A percentile compares a stretch with the other conserved stretches of the same genome.
Conservation (phyloP, 495 filamentous ascomycete species). For the Xanthoparmelia taractica region DNA sequence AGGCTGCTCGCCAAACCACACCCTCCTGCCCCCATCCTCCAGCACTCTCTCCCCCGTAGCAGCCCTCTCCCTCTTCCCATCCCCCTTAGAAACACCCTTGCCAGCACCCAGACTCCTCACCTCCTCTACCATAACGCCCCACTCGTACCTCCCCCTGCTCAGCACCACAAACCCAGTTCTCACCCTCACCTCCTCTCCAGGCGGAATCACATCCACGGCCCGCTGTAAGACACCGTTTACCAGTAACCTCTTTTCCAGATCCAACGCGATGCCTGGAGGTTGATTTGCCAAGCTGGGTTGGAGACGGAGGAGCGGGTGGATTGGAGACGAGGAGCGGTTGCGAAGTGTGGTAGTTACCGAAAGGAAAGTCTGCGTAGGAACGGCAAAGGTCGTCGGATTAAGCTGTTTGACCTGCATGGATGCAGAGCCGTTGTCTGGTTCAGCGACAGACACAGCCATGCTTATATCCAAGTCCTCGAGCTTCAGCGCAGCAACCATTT, state of each 20-base stretch:
- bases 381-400: slow-evolving; percentile 44
- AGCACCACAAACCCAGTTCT: slow-evolving; percentile 61
- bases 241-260: slow-evolving; percentile 72
- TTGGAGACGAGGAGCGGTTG: slow-evolving; percentile 61
- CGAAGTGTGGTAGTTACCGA: slow-evolving; percentile 58
- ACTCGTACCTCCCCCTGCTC: slow-evolving; percentile 74
- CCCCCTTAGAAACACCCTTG: slow-evolving; percentile 23
- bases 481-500: slow-evolving; percentile 78
- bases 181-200: slow-evolving; percentile 47
- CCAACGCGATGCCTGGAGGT: slow-evolving; percentile 64
- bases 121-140: slow-evolving; percentile 77
- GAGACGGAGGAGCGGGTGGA: slow-evolving; percentile 67
- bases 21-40: slow-evolving; percentile 53
- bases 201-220: slow-evolving; percentile 51
- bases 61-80: slow-evolving; percentile 18
- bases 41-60: slow-evolving; percentile 26
- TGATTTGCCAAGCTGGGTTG: slow-evolving; percentile 71
- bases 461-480: slow-evolving; percentile 72
- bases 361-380: slow-evolving; percentile 64
- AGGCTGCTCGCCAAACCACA: slow-evolving; percentile 63
- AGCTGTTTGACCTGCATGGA: slow-evolving; percentile 34
- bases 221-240: slow-evolving; percentile 82
- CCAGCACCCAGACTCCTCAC: slow-evolving; percentile 37
- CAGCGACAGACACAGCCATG: slow-evolving; percentile 42
- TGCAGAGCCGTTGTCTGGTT: slow-evolving; percentile 10